Conservation (phyloP, 768 basidiomycete species). For the Boletus rubescentipes region DNA sequence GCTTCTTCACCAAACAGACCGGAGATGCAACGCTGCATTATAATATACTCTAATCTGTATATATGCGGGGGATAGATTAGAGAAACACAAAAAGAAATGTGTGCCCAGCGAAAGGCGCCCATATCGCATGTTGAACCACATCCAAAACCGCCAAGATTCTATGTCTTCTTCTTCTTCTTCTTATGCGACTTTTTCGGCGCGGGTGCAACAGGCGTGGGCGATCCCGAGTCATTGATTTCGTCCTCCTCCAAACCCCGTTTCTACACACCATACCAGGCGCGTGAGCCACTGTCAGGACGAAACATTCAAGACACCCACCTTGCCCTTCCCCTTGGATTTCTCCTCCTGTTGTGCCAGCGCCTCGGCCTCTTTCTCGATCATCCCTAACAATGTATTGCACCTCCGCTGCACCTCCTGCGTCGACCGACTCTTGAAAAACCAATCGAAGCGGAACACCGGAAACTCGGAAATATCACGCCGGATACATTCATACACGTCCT, state of each 20-base stretch:
- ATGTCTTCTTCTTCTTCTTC: constrained; percentile 74
- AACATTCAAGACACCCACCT: constrained; percentile 42
- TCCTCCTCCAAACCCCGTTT: constrained; percentile 66
- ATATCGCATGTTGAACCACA: background rate
- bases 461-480: constrained; percentile 97
- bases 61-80: too few species aligned
- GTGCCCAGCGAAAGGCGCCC: background rate
- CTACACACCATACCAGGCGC: constrained; percentile 32
- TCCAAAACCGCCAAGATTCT: background rate
- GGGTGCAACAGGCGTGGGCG: constrained; percentile 56
- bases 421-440: constrained; percentile 95
- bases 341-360: constrained; percentile 64
- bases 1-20: too few species aligned
- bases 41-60: too few species aligned
- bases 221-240: constrained; percentile 51
- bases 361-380: constrained; percentile 91
- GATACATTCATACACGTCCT: constrained; percentile 92
- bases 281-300: background rate
- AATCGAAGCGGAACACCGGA: constrained; percentile 96
- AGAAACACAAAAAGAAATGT: background rate
- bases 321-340: constrained; percentile 63
- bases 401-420: constrained; percentile 85
- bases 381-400: constrained; percentile 81
- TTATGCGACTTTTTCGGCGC: constrained; percentile 60
- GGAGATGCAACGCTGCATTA: too few species aligned